These are phyloP conservation scores for Cladophialophora yegresii DNA, from an alignment of 2,329 filamentous ascomycete species.

Conservation along the genomic window DNA sequence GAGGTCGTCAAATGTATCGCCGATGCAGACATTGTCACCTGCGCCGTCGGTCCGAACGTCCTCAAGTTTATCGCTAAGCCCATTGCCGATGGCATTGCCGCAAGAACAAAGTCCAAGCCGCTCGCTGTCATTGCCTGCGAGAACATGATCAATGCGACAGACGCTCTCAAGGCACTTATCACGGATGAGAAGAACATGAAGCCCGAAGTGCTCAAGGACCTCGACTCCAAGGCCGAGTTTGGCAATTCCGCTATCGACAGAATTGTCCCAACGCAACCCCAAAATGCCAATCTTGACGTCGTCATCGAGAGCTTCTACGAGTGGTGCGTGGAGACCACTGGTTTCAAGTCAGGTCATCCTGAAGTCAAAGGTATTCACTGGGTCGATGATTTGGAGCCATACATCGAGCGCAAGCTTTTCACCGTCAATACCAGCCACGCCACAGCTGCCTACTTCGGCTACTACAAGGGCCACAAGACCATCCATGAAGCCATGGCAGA, in stretches of 20 bases:
- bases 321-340: constrained; percentile 90
- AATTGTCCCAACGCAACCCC: constrained; percentile 89
- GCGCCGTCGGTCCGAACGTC: constrained; percentile 93
- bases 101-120: constrained; percentile 66
- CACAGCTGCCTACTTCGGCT: constrained; percentile 92
- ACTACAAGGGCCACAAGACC: constrained; percentile 79
- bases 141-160: constrained; percentile 94
- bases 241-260: constrained; percentile 98
- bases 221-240: constrained; percentile 77
- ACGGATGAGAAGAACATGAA: constrained; percentile 72
- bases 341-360: constrained; percentile 73
- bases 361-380: constrained; percentile 86
- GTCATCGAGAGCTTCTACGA: constrained; percentile 98
- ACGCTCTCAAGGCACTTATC: constrained; percentile 80
- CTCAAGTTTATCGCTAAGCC: constrained; percentile 94
- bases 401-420: constrained; percentile 99
- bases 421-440: constrained; percentile 99
- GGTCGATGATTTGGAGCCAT: constrained; percentile 87
- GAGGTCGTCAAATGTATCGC: constrained; percentile 83
- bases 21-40: constrained; percentile 87
- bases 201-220: constrained; percentile 55
- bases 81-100: constrained; percentile 90
- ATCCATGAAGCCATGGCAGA: constrained; percentile 88
- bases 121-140: constrained; percentile 95
- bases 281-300: constrained; percentile 79